Evolutionary conservation across 139 green algal genomes (phyloP).

Genomic region (Chlorella sorokiniana): DNA sequence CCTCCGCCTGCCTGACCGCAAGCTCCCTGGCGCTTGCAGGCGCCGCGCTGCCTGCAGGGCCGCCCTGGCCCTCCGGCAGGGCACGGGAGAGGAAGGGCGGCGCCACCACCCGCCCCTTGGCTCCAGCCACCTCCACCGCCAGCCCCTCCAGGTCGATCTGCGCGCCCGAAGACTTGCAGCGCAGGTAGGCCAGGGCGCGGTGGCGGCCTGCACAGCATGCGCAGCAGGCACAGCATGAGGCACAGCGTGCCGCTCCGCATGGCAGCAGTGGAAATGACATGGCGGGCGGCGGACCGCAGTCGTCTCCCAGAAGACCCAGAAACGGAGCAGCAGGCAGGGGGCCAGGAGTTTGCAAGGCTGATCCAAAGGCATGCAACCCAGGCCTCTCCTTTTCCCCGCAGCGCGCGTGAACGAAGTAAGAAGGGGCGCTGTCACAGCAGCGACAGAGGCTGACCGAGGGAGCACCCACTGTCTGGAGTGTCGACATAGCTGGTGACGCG

Average conservation of each 20-base stretch:
- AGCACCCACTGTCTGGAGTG: conserved; percentile 20
- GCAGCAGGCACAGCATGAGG: background rate
- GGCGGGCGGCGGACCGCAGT: no score
- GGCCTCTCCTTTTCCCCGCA: background rate
- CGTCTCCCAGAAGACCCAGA: no score
- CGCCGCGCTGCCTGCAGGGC: background rate
- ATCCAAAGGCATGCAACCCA: no score
- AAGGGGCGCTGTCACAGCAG: background rate
- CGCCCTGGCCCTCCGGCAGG: conserved; percentile 11
- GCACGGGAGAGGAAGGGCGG: background rate
- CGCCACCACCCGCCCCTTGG: conserved; percentile 1
- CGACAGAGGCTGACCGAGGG: no score
- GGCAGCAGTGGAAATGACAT: no score
- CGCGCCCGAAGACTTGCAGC: conserved; percentile 44
- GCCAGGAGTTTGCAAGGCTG: no score
- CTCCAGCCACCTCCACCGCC: conserved; percentile 3
- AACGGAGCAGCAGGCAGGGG: no score
- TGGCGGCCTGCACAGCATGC: conserved; percentile 16
- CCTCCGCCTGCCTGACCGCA: conserved; percentile 14
- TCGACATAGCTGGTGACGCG: conserved; percentile 46
- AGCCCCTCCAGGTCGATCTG: conserved; percentile 51
- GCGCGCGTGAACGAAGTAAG: background rate
- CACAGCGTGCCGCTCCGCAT: background rate
- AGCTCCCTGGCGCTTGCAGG: background rate
- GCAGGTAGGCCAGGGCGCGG: conserved; percentile 67